These are phyloP conservation scores for Russula sp. DNA, from an alignment of 768 basidiomycete genomes.

Conservation along the genomic window DNA sequence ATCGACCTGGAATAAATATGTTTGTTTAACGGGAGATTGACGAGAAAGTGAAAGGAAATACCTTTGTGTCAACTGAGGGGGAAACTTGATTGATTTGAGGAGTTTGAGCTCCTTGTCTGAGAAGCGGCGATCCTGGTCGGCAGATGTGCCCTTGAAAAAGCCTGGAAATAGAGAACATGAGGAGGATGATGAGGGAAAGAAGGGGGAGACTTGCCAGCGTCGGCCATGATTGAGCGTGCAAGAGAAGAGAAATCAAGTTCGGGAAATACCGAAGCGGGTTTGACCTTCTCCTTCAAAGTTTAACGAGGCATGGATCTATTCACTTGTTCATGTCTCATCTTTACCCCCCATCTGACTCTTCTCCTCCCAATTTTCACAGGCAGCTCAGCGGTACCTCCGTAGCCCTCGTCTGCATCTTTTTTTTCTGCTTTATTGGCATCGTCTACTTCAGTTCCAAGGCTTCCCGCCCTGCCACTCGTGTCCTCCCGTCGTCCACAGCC, in stretches of 20 bases:
- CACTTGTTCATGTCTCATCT: not conserved
- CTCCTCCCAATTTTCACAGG: not conserved
- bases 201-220: constrained; percentile 25
- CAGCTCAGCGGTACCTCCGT: not conserved
- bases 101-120: constrained; percentile 93
- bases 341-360: not conserved
- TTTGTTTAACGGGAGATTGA: not conserved
- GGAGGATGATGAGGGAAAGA: not conserved
- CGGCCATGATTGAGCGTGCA: constrained; percentile 24
- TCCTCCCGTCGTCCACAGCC: not conserved
- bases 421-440: constrained; percentile 1
- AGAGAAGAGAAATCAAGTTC: too few relatives aligned
- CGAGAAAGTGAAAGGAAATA: constrained; percentile 30
- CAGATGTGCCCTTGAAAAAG: constrained; percentile 88
- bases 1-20: constrained; percentile 61
- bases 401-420: constrained; percentile 1
- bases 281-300: not conserved
- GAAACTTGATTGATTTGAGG: constrained; percentile 88
- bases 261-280: not conserved
- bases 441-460: constrained; percentile 1
- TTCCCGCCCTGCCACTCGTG: not conserved
- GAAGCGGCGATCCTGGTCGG: constrained; percentile 89
- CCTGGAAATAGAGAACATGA: constrained; percentile 37
- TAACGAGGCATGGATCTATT: not conserved
- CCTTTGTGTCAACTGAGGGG: constrained; percentile 88